Evolutionary conservation across 225 moss, liverwort and hornwort species (phyloP).

Genomic region (Physcomitrellopsis africana): DNA sequence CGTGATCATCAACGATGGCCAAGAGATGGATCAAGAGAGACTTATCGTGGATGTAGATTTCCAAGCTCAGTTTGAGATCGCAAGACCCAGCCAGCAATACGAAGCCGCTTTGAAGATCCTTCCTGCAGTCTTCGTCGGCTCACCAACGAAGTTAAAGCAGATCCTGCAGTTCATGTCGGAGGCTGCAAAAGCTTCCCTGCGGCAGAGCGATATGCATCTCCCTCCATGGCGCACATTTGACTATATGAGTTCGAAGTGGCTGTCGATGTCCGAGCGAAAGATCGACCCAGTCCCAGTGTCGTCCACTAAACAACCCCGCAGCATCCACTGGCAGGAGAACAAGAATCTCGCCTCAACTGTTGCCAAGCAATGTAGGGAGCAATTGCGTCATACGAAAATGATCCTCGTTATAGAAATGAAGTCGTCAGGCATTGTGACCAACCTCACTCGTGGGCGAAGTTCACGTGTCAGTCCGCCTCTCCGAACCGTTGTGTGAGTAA

Average conservation of each 20-base stretch:
- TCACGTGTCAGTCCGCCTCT: constrained; percentile 44
- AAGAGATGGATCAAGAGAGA: constrained; percentile 46
- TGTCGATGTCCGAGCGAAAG: constrained; percentile 59
- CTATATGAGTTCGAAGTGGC: constrained; percentile 90
- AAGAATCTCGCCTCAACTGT: constrained; percentile 21
- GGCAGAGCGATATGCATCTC: constrained; percentile 81
- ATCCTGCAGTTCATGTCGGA: constrained; percentile 85
- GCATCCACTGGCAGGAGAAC: constrained; percentile 62
- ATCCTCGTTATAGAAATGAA: constrained; percentile 82
- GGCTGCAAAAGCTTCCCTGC: constrained; percentile 75
- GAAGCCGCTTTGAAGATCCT: constrained; percentile 60
- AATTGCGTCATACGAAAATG: constrained; percentile 62
- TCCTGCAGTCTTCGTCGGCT: constrained; percentile 75
- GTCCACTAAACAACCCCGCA: constrained; percentile 54
- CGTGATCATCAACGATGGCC: constrained; percentile 56
- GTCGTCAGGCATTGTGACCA: constrained; percentile 56
- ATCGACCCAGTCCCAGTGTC: constrained; percentile 31
- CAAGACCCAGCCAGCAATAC: constrained; percentile 75
- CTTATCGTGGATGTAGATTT: constrained; percentile 85
- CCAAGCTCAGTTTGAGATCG: constrained; percentile 83
- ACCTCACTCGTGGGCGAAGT: constrained; percentile 55
- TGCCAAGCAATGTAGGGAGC: constrained; percentile 70
- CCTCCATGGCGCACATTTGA: constrained; percentile 92
- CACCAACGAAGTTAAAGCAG: constrained; percentile 59
- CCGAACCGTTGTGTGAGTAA: constrained; percentile 36